These are phyloP conservation scores for Calamus simplicifolius DNA, from an alignment of 176 grass and related monocot genomes.

Conservation along the genomic window DNA sequence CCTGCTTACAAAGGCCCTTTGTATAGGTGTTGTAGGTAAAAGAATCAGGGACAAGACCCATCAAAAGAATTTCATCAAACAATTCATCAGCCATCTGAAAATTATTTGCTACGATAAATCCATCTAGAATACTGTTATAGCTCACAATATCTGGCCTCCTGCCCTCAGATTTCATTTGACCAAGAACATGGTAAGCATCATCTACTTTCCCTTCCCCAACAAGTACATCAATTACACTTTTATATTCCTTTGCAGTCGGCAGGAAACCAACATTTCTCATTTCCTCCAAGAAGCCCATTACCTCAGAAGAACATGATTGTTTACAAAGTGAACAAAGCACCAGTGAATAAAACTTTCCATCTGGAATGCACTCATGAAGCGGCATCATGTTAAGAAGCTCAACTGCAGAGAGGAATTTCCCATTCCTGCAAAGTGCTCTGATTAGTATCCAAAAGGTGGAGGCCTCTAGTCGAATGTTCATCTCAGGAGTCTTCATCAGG, in stretches of 20 bases:
- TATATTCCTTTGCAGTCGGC: conserved; percentile 16
- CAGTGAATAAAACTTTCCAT: conserved; percentile 24
- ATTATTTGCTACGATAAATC: conserved; percentile 5
- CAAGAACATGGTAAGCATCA: conserved; percentile 43
- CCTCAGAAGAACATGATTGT: conserved; percentile 12
- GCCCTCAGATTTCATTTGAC: conserved; percentile 34
- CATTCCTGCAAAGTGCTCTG: conserved; percentile 24
- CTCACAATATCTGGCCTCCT: conserved; percentile 17
- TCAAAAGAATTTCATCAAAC: conserved; percentile 72
- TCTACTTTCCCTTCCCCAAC: conserved; percentile 26
- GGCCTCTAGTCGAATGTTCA: conserved; percentile 22
- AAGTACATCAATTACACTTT: conserved; percentile 24
- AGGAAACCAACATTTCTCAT: conserved; percentile 42
- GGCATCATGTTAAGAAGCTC: conserved; percentile 25
- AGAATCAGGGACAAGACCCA: conserved; percentile 33
- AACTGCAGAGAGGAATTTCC: conserved; percentile 16
- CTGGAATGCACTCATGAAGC: conserved; percentile 26
- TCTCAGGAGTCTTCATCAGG: conserved; percentile 27
- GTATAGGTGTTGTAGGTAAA: conserved; percentile 37
- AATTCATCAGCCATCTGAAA: conserved; percentile 34
- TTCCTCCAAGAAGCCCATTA: conserved; percentile 34
- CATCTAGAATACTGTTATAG: conserved; percentile 26
- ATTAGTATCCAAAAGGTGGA: conserved; percentile 33
- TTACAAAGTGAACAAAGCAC: conserved; percentile 26
- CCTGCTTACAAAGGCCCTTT: conserved; percentile 30